These are phyloP conservation scores for Sarcomyxa edulis DNA, from an alignment of 768 basidiomycete genomes.

Conservation along the genomic window DNA sequence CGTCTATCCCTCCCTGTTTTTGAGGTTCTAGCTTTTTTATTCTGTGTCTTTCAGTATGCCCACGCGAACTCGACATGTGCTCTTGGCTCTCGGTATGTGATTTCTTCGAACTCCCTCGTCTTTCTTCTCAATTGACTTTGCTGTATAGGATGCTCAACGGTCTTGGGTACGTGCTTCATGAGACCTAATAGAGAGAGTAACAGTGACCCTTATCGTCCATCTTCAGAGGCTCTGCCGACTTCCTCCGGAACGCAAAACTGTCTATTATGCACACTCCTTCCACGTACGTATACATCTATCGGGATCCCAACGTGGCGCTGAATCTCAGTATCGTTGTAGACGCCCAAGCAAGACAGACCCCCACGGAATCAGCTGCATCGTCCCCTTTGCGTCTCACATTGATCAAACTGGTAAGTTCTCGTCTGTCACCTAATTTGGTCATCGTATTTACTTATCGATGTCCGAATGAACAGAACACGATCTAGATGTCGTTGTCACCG, in stretches of 20 bases:
- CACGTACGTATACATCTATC: constrained; percentile 20
- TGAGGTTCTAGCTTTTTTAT: background rate
- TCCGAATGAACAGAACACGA: constrained; percentile 49
- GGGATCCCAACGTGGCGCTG: too few relatives aligned
- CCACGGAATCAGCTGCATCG: constrained; percentile 44
- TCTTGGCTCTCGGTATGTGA: constrained; percentile 30
- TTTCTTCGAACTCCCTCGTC: background rate
- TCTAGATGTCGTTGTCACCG: constrained; percentile 41
- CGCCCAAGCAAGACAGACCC: constrained; percentile 43
- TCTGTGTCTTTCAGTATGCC: too few relatives aligned
- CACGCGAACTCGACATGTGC: constrained; percentile 49
- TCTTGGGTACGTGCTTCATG: too few relatives aligned
- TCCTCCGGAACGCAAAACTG: constrained; percentile 43
- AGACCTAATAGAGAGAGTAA: too few relatives aligned
- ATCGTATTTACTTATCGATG: too few relatives aligned
- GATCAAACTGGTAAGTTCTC: constrained; percentile 44
- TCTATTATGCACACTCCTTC: constrained; percentile 48
- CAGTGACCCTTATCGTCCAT: too few relatives aligned
- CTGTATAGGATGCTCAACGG: constrained; percentile 39
- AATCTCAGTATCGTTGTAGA: constrained; percentile 12
- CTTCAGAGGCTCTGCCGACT: constrained; percentile 44
- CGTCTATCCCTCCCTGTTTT: constrained; percentile 9
- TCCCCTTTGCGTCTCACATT: constrained; percentile 41
- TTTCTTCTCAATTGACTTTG: background rate
- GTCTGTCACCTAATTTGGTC: background rate